These are phyloP conservation scores for Crucibulum laeve DNA, from an alignment of 768 basidiomycete genomes.

Conservation along the genomic window DNA sequence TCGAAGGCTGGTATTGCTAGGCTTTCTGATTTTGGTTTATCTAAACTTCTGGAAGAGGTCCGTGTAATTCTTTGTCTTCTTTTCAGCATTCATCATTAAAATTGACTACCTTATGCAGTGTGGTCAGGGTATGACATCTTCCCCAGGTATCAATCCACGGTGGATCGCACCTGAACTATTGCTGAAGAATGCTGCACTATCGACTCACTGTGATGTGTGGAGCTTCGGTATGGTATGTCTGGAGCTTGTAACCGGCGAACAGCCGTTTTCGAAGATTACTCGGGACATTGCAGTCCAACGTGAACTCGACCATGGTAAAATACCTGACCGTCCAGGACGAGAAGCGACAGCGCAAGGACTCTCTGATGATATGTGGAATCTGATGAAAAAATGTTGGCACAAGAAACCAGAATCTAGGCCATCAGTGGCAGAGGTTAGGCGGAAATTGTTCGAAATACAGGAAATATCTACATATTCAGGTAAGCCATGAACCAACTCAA, in stretches of 20 bases:
- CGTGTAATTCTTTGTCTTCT: conserved; percentile 4
- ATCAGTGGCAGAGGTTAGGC: conserved; percentile 28
- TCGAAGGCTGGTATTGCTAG: conserved; percentile 30
- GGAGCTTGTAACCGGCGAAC: conserved; percentile 39
- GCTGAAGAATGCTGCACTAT: conserved; percentile 19
- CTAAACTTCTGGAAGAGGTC: conserved; percentile 34
- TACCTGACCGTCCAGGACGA: conserved; percentile 32
- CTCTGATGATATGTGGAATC: conserved; percentile 34
- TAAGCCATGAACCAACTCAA: background rate
- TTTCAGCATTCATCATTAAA: background rate
- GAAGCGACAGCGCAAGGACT: conserved; percentile 21
- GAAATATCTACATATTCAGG: conserved; percentile 4
- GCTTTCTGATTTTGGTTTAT: conserved; percentile 43
- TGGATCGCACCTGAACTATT: conserved; percentile 40
- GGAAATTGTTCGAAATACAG: conserved; percentile 17
- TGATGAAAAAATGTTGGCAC: conserved; percentile 41
- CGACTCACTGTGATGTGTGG: conserved; percentile 43
- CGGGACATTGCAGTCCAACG: conserved; percentile 29
- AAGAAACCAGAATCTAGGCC: conserved; percentile 33
- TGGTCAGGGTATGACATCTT: conserved; percentile 18
- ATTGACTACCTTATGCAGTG: conserved; percentile 13
- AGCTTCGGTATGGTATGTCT: conserved; percentile 44
- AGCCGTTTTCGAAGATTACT: conserved; percentile 28
- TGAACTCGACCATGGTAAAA: conserved; percentile 27
- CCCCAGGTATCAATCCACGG: conserved; percentile 25